Percentiles rank a stretch among this genome's conserved stretches.
Evolutionary conservation across 2,329 filamentous ascomycete species (phyloP).

Genomic region (Geosmithia morbida): DNA sequence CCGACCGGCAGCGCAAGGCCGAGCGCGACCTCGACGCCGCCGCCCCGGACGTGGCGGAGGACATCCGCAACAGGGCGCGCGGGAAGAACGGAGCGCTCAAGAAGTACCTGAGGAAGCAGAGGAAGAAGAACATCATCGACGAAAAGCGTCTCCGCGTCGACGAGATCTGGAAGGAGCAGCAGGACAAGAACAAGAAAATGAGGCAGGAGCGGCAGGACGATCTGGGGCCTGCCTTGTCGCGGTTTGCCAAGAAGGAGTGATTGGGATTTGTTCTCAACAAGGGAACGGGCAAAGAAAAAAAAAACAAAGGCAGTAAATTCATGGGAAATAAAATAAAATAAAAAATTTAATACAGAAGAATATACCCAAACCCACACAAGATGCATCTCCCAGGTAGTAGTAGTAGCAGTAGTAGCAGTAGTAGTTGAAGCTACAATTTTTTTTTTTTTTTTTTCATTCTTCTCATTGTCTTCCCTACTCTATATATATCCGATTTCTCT

Average conservation of each 20-base stretch:
- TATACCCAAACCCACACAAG: too few relatives aligned
- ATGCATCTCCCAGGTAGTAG: too few relatives aligned
- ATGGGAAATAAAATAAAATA: too few relatives aligned
- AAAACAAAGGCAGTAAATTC: too few relatives aligned
- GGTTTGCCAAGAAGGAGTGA: slow-evolving; percentile 65
- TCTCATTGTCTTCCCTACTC: too few relatives aligned
- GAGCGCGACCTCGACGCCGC: slow-evolving; percentile 71
- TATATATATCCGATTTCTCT: too few relatives aligned
- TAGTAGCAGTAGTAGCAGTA: too few relatives aligned
- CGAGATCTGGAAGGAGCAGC: slow-evolving; percentile 62
- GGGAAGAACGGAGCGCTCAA: slow-evolving; percentile 83
- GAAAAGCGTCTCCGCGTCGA: slow-evolving; percentile 82
- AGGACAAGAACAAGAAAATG: slow-evolving; percentile 50
- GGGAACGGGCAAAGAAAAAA: too few relatives aligned
- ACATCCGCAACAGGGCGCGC: slow-evolving; percentile 62
- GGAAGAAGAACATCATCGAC: slow-evolving; percentile 87
- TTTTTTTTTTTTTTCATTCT: not conserved
- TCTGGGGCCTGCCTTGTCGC: slow-evolving; percentile 70
- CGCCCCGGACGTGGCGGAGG: slow-evolving; percentile 38
- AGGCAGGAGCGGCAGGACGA: slow-evolving; percentile 51
- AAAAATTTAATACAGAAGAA: too few relatives aligned
- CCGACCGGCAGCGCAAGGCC: slow-evolving; percentile 59
- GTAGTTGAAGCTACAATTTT: not conserved
- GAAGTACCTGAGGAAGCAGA: slow-evolving; percentile 83
- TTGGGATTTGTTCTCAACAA: not conserved